Conservation (phyloP, 176 grass and related monocot genomes). For the Lolium perenne region DNA sequence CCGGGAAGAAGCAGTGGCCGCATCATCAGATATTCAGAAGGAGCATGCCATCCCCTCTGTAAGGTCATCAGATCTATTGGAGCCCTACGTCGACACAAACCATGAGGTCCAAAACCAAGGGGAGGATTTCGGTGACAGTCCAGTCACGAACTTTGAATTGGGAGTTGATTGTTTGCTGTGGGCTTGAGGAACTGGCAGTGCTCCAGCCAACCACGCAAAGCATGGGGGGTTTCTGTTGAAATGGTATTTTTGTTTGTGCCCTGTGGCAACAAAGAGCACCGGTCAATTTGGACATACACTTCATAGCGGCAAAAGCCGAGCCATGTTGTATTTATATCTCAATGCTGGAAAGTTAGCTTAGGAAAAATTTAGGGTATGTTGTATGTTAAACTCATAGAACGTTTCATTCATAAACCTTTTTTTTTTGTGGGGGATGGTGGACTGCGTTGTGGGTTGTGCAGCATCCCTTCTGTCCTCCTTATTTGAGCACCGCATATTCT, state of each 20-base stretch:
- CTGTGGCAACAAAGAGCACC: not conserved
- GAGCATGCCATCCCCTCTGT: slow-evolving; percentile 79
- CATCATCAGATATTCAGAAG: slow-evolving; percentile 75
- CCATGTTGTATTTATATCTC: slow-evolving; percentile 32
- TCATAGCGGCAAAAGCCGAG: slow-evolving; percentile 24
- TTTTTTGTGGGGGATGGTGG: slow-evolving; percentile 29
- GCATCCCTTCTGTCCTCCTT: not conserved
- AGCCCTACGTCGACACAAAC: slow-evolving; percentile 61
- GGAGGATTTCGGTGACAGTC: slow-evolving; percentile 80
- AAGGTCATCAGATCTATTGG: slow-evolving; percentile 73
- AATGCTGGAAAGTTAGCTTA: slow-evolving; percentile 40
- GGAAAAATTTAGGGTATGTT: slow-evolving; percentile 39
- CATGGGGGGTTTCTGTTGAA: slow-evolving; percentile 21
- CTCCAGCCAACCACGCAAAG: not conserved
- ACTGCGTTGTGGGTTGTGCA: not conserved
- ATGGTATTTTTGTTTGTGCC: not conserved
- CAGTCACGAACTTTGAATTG: slow-evolving; percentile 81
- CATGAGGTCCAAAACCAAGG: slow-evolving; percentile 51
- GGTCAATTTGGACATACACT: not conserved
- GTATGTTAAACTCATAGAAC: slow-evolving; percentile 44
- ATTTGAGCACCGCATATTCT: slow-evolving; percentile 27
- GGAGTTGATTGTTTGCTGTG: slow-evolving; percentile 90
- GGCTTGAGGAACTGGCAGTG: slow-evolving; percentile 48
- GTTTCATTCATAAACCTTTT: slow-evolving; percentile 43
- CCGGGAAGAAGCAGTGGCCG: slow-evolving; percentile 59